Conservation (phyloP, 805 yeast genomes). For the Wickerhamomyces ciferrii region DNA sequence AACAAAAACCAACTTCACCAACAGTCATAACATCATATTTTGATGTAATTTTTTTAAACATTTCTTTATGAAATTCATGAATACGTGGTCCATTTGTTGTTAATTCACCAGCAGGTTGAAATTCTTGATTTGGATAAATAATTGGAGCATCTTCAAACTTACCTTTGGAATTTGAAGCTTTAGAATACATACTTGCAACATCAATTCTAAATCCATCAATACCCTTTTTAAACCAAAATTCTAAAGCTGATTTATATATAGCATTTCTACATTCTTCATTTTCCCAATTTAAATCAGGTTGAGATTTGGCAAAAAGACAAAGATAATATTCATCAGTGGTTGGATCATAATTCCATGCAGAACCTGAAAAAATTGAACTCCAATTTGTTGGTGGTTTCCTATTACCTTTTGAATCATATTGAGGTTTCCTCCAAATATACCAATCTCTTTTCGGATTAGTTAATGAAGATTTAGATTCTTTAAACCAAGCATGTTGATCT, state of each 20-base stretch:
- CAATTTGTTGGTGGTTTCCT: conserved; percentile 55
- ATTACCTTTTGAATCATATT: conserved; percentile 40
- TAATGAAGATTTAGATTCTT: conserved; percentile 47
- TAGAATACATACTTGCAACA: conserved; percentile 45
- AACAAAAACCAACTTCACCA: conserved; percentile 46
- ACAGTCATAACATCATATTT: conserved; percentile 51
- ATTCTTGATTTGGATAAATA: conserved; percentile 31
- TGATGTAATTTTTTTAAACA: conserved; percentile 35
- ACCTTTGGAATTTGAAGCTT: conserved; percentile 23
- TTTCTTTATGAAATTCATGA: conserved; percentile 52
- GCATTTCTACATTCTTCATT: conserved; percentile 26
- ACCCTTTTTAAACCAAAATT: conserved; percentile 51
- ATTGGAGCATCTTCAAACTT: conserved; percentile 44
- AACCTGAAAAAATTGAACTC: conserved; percentile 45
- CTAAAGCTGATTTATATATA: conserved; percentile 40
- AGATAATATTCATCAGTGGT: conserved; percentile 49
- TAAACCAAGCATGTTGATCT: conserved; percentile 50
- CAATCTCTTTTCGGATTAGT: conserved; percentile 54
- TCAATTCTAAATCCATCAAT: conserved; percentile 58
- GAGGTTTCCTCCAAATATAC: conserved; percentile 52
- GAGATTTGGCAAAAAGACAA: conserved; percentile 45
- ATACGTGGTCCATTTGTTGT: conserved; percentile 47
- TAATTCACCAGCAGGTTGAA: conserved; percentile 31
- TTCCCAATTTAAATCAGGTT: conserved; percentile 64
- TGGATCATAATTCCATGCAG: conserved; percentile 56